These are phyloP conservation scores for Trichoderma atroviride DNA, from an alignment of 2,329 filamentous ascomycete genomes.

Conservation along the genomic window DNA sequence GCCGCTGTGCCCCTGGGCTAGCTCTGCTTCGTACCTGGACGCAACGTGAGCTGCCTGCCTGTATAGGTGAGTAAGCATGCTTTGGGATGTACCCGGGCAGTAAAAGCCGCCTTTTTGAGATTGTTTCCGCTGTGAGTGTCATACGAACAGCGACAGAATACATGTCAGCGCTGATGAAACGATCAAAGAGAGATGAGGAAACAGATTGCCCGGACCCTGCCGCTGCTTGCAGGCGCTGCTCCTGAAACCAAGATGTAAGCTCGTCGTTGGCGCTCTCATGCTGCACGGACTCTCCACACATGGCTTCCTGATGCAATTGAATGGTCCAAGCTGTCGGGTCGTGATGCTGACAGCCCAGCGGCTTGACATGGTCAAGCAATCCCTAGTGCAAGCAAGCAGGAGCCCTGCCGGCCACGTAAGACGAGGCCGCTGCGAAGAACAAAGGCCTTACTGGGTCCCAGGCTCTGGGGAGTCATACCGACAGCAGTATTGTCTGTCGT, in stretches of 20 bases:
- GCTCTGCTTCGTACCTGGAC: neutral
- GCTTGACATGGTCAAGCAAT: neutral
- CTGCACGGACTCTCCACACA: conserved; percentile 10
- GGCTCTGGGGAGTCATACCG: neutral
- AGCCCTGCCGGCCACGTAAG: neutral
- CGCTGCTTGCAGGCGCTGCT: neutral
- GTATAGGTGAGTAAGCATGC: neutral
- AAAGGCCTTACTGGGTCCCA: neutral
- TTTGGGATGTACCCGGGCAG: neutral
- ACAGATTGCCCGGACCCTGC: neutral
- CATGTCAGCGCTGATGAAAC: neutral
- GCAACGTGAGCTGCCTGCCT: neutral
- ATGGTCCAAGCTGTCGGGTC: conserved; percentile 24
- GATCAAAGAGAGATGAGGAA: neutral
- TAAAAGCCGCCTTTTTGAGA: neutral
- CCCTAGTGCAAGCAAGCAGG: neutral
- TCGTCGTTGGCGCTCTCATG: neutral
- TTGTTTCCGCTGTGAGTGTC: neutral
- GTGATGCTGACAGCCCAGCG: conserved; percentile 1
- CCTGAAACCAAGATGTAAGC: conserved; percentile 12
- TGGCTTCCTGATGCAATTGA: neutral
- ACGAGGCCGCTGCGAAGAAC: neutral
- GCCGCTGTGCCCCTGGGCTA: neutral
- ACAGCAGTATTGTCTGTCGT: neutral
- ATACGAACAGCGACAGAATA: neutral